Evolutionary conservation across 2,329 filamentous ascomycete genomes (phyloP).

Genomic region (Hawksworthiomyces lignivorus): DNA sequence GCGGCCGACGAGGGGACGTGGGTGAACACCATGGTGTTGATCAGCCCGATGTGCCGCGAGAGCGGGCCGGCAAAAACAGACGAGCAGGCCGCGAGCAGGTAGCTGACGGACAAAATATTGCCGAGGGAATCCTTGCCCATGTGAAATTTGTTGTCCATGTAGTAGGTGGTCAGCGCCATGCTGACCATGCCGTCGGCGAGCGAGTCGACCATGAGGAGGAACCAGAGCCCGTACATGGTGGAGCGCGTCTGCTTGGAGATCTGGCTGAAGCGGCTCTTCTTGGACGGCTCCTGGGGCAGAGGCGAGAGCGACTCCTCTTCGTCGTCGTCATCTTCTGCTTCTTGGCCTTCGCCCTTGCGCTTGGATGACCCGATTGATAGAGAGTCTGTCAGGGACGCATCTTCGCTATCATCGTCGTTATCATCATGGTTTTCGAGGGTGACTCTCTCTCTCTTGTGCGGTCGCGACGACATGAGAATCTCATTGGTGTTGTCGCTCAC

Average conservation of each 20-base stretch:
- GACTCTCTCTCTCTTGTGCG: background rate
- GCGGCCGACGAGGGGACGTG: conserved; percentile 55
- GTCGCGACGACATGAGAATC: background rate
- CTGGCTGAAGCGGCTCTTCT: conserved; percentile 36
- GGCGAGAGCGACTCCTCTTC: conserved; percentile 8
- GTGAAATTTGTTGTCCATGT: conserved; percentile 48
- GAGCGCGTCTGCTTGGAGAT: conserved; percentile 50
- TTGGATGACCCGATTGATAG: background rate
- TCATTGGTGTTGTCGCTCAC: conserved; percentile 10
- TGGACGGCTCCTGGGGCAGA: conserved; percentile 12
- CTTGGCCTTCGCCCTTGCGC: conserved; percentile 17
- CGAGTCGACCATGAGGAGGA: conserved; percentile 56
- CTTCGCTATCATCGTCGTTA: background rate
- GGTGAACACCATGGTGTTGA: conserved; percentile 59
- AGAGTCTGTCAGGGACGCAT: no score
- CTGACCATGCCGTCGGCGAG: conserved; percentile 59
- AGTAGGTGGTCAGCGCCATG: conserved; percentile 51
- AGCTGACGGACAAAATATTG: conserved; percentile 46
- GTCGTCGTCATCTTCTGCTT: conserved; percentile 13
- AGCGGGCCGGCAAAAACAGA: conserved; percentile 51
- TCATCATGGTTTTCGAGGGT: background rate
- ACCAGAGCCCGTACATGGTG: conserved; percentile 58
- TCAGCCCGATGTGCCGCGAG: conserved; percentile 48
- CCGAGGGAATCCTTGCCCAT: conserved; percentile 50
- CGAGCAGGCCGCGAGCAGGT: conserved; percentile 46